Evolutionary conservation across 306 rosid genomes (phyloP).

Genomic region (Pyrus bretschneideri): DNA sequence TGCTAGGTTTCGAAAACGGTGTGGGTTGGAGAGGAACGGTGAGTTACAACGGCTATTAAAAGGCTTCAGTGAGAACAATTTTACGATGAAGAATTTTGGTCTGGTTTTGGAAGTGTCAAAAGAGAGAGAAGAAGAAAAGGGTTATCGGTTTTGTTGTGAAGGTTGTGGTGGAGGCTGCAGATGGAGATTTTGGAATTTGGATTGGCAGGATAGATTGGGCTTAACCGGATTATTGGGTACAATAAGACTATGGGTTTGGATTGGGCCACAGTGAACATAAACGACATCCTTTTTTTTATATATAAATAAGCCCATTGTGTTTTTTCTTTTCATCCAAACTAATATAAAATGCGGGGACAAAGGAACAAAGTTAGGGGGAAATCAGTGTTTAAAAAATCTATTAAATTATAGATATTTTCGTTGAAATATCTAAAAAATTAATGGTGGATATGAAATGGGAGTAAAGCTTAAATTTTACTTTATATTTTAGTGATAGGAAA

Average conservation of each 20-base stretch:
- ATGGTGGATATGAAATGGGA: too few relatives aligned
- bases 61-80: constrained; percentile 39
- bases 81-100: neutral
- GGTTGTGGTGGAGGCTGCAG: constrained; percentile 5
- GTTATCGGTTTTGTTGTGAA: constrained; percentile 4
- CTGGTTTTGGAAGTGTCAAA: neutral
- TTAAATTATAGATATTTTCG: too few relatives aligned
- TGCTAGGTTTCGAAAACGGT: constrained; percentile 13
- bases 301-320: neutral
- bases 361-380: too few relatives aligned
- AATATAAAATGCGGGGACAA: too few relatives aligned
- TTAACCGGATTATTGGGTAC: neutral
- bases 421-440: too few relatives aligned
- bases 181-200: neutral
- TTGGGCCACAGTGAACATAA: neutral
- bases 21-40: constrained; percentile 16
- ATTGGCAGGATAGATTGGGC: neutral
- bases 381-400: too few relatives aligned
- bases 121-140: neutral
- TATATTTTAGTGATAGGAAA: too few relatives aligned
- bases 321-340: neutral
- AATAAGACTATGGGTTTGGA: neutral
- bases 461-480: too few relatives aligned
- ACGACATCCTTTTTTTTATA: neutral
- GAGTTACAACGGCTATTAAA: constrained; percentile 25